Evolutionary conservation across 1,284 basidiomycete genomes (phyloP).

Genomic region (Trametes pubescens): DNA sequence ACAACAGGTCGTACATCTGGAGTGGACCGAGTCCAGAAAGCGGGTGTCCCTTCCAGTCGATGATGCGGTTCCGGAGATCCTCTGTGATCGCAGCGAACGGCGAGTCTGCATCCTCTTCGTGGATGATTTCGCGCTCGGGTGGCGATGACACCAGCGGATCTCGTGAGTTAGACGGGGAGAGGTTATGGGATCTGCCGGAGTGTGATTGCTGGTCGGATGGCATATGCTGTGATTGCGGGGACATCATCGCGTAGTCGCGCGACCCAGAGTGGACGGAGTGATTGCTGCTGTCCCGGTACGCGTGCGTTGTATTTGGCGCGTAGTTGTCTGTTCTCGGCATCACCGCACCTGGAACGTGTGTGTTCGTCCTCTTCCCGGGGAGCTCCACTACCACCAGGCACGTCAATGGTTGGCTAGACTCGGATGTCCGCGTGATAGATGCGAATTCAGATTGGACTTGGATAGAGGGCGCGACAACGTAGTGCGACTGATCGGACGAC

Average conservation of each 20-base stretch:
- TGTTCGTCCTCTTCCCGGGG: conserved; percentile 69
- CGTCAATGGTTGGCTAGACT: conserved; percentile 82
- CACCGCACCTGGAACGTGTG: conserved; percentile 66
- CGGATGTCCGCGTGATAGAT: conserved; percentile 76
- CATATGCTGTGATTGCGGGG: conserved; percentile 32
- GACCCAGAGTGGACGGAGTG: conserved; percentile 35
- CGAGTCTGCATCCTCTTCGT: conserved; percentile 55
- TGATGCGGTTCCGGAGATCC: conserved; percentile 87
- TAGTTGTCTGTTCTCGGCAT: conserved; percentile 57
- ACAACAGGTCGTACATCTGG: conserved; percentile 90
- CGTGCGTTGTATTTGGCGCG: conserved; percentile 28
- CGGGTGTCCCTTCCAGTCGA: conserved; percentile 95
- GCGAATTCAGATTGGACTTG: conserved; percentile 90
- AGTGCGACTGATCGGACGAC: conserved; percentile 59
- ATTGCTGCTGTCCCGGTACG: conserved; percentile 30
- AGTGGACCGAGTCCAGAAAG: conserved; percentile 87
- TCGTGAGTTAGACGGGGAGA: conserved; percentile 40
- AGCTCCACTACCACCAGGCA: conserved; percentile 93
- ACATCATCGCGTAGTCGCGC: conserved; percentile 35
- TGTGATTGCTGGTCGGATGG: conserved; percentile 34
- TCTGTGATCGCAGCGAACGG: conserved; percentile 85
- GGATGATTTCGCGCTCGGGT: conserved; percentile 30
- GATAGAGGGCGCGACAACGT: conserved; percentile 88
- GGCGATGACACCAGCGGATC: conserved; percentile 33
- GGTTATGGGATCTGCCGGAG: conserved; percentile 25